Conservation (phyloP, 169 alveolate species). For the Cyclospora cayetanensis region DNA sequence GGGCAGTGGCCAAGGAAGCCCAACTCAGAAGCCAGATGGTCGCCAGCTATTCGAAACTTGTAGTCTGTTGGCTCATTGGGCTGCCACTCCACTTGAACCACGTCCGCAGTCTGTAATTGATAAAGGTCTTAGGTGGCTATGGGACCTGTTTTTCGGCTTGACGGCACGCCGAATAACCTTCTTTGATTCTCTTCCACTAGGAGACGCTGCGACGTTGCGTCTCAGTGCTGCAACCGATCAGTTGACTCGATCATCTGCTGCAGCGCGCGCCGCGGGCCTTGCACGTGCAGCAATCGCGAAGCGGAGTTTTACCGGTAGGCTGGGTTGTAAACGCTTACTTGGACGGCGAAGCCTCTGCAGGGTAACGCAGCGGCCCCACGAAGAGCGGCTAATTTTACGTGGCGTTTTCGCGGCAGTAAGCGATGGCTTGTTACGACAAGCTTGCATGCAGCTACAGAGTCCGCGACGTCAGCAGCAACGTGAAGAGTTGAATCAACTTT, state of each 20-base stretch:
- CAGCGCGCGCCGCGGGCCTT: slow-evolving; percentile 16
- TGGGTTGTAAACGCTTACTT: neutral
- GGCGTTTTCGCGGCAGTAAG: slow-evolving; percentile 46
- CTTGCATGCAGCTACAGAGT: slow-evolving; percentile 52
- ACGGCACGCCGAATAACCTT: slow-evolving; percentile 5
- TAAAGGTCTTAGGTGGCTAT: slow-evolving; percentile 23
- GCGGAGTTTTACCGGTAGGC: slow-evolving; percentile 4
- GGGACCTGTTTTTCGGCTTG: slow-evolving; percentile 20
- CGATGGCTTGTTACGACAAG: slow-evolving; percentile 39
- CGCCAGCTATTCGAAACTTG: slow-evolving; percentile 16
- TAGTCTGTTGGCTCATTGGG: slow-evolving; percentile 34
- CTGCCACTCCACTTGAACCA: neutral
- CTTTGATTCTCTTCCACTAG: neutral
- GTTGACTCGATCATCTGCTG: slow-evolving; percentile 44
- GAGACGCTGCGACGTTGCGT: slow-evolving; percentile 53
- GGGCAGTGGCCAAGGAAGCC: neutral
- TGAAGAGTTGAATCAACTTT: slow-evolving; percentile 30
- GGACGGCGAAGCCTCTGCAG: neutral
- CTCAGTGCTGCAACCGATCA: slow-evolving; percentile 62
- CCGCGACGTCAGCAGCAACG: slow-evolving; percentile 64
- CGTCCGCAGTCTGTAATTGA: neutral
- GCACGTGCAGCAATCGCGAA: slow-evolving; percentile 33
- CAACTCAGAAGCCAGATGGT: neutral
- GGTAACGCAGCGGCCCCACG: neutral
- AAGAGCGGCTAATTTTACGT: slow-evolving; percentile 1